Percentiles rank a stretch among this genome's conserved stretches.
These are phyloP conservation scores for Grosmannia penicillata DNA, from an alignment of 2,329 filamentous ascomycete species.

Conservation along the genomic window DNA sequence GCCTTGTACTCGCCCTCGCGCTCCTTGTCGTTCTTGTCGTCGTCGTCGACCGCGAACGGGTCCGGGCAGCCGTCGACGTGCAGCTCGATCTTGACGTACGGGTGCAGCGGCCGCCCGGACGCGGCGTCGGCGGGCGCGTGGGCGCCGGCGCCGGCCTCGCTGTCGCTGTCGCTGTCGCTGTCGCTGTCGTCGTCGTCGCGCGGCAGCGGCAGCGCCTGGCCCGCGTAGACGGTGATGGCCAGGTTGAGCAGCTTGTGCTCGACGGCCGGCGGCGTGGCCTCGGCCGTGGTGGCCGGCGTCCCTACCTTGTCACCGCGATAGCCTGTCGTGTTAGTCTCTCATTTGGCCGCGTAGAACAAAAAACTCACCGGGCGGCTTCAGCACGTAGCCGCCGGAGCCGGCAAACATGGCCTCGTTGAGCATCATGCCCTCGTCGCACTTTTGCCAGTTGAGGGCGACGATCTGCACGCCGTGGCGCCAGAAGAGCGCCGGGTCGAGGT, in stretches of 20 bases:
- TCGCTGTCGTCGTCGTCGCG: not conserved
- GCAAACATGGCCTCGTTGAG: constrained; percentile 52
- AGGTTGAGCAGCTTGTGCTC: constrained; percentile 52
- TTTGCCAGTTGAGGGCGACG: constrained; percentile 89
- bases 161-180: not conserved
- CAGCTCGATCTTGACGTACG: constrained; percentile 72
- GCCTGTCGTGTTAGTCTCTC: no score
- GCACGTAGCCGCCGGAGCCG: constrained; percentile 67
- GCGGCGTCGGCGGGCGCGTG: not conserved
- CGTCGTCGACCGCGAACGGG: constrained; percentile 12
- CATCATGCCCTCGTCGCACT: constrained; percentile 87
- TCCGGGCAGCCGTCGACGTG: constrained; percentile 50
- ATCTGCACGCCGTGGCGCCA: constrained; percentile 86
- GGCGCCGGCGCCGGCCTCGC: not conserved
- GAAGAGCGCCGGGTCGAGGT: constrained; percentile 70
- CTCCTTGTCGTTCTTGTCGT: constrained; percentile 30
- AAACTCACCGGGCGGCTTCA: constrained; percentile 57
- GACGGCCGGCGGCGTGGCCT: constrained; percentile 1
- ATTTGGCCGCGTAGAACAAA: no score
- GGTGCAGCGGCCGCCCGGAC: constrained; percentile 40
- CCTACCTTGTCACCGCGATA: constrained; percentile 23
- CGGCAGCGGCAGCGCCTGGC: constrained; percentile 59
- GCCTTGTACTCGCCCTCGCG: constrained; percentile 40
- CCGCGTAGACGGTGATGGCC: constrained; percentile 59
- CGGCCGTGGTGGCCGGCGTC: constrained; percentile 10